Evolutionary conservation across 140 eudicot species (phyloP), one percentile per base, ranked within the genome.

Genomic region (Flaveria floridana): DNA sequence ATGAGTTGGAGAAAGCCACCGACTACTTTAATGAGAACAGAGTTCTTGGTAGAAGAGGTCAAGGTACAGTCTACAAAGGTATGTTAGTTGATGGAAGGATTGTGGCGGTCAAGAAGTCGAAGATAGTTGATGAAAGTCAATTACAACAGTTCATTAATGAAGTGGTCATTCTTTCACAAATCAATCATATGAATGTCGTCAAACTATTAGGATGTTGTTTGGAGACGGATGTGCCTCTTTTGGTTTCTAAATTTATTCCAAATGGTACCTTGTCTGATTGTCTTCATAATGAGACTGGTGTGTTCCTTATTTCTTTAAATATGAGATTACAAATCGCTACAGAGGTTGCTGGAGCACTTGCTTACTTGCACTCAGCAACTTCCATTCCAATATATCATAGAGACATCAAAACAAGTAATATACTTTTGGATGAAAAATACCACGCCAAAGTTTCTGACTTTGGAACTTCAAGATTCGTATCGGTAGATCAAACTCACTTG

Each of bases 381-480:
- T 25, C 68, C 18, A 62, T 62, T 62, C 68, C 68, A 25, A 26
- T 62, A 62, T 62, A 62, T 18, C 68, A 26, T 4, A 62, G 68
- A 26, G 68, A 62, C 68, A 62, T 62, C 19, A 72, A 57, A 41
- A 52, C 77, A 21, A 57, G 55, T 12, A 73, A 73, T 6, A 72
- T 72, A 34, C 78, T 73, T 44, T 61, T 73, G 78, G 70, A 58
- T 58, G 70, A 73, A 15, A 61, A 73, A 25, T 26, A 73, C 18
- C 47, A 11, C 2, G 70, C 78, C 20, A 73, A 59, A 65, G 64
- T 75, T 47, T 61, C 73, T 1, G 79, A 75, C 72, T 75, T 75
- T 63, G 71, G 79, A 47, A 75, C 62, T 18, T 72, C 76, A 55
- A 72, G 76, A 52, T 72, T 72, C 0, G 76, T 72, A 39, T 55